Conservation (phyloP, 352 stramenopile species). For the Peronospora farinosa region DNA sequence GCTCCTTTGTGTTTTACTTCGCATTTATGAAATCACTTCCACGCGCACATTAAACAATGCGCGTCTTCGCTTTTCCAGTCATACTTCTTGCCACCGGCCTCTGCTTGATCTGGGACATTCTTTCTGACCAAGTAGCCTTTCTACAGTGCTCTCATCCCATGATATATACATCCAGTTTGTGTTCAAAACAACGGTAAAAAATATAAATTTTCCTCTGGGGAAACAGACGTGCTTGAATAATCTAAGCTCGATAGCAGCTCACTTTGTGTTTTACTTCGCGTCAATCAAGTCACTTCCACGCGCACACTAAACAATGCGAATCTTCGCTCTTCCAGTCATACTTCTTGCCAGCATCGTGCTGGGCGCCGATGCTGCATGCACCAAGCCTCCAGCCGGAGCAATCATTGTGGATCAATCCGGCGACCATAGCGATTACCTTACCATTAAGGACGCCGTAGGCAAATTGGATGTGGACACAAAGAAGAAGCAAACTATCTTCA, state of each 20-base stretch:
- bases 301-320: not conserved
- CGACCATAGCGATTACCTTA: not conserved
- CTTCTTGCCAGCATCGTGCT: slow-evolving; percentile 2
- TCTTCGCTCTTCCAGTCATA: not conserved
- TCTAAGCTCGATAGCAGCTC: not conserved
- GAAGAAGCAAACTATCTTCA: slow-evolving; percentile 12
- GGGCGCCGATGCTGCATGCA: not conserved
- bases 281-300: not conserved
- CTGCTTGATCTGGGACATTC: too few species aligned
- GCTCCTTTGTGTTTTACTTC: slow-evolving; percentile 1
- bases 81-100: slow-evolving; percentile 1
- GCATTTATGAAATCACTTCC: not conserved
- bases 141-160: too few species aligned
- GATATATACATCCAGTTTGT: too few species aligned
- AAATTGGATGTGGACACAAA: slow-evolving; percentile 1
- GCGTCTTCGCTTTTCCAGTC: not conserved
- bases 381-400: slow-evolving; percentile 3
- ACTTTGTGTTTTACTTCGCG: not conserved
- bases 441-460: slow-evolving; percentile 3
- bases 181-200: too few species aligned
- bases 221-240: not conserved
- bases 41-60: not conserved
- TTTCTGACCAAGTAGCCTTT: too few species aligned
- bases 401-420: slow-evolving; percentile 13
- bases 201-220: not conserved